Percentiles rank a stretch among this genome's conserved stretches.
Evolutionary conservation across 1,284 basidiomycete species (phyloP).

Genomic region (Microbotryum lychnidis-dioicae): DNA sequence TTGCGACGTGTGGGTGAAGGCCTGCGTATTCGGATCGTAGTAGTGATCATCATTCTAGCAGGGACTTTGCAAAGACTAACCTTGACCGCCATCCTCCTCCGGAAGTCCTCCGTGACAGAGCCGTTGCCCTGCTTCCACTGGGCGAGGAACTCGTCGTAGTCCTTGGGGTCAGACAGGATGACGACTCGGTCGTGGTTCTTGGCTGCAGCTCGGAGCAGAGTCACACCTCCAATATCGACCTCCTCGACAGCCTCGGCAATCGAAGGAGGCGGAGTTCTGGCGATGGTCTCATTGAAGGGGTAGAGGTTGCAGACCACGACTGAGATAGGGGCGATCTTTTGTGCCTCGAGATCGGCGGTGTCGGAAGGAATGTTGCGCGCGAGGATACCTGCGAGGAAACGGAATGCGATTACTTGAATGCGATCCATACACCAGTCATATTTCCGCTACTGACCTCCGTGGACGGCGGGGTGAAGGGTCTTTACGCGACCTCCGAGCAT

Average conservation of each 20-base stretch:
- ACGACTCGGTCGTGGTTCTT: conserved; percentile 96
- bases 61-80: conserved; percentile 9
- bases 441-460: conserved; percentile 61
- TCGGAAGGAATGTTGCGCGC: conserved; percentile 81
- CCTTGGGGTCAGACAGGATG: conserved; percentile 86
- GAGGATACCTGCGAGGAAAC: conserved; percentile 56
- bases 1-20: conserved; percentile 88
- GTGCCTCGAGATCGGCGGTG: conserved; percentile 67
- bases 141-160: conserved; percentile 75
- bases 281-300: conserved; percentile 86
- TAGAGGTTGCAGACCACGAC: conserved; percentile 99
- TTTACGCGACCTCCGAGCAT: conserved; percentile 99
- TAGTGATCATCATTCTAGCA: background rate
- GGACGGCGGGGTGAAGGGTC: conserved; percentile 97
- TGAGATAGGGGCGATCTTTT: conserved; percentile 78
- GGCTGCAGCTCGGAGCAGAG: conserved; percentile 91
- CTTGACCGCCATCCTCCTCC: conserved; percentile 81
- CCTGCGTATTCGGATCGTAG: conserved; percentile 40
- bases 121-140: conserved; percentile 61
- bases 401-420: no score
- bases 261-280: conserved; percentile 72
- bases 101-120: conserved; percentile 60
- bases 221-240: conserved; percentile 98
- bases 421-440: background rate
- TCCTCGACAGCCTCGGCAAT: conserved; percentile 92